These are phyloP conservation scores for Colletotrichum limetticola DNA, from an alignment of 2,329 filamentous ascomycete species.

Conservation along the genomic window DNA sequence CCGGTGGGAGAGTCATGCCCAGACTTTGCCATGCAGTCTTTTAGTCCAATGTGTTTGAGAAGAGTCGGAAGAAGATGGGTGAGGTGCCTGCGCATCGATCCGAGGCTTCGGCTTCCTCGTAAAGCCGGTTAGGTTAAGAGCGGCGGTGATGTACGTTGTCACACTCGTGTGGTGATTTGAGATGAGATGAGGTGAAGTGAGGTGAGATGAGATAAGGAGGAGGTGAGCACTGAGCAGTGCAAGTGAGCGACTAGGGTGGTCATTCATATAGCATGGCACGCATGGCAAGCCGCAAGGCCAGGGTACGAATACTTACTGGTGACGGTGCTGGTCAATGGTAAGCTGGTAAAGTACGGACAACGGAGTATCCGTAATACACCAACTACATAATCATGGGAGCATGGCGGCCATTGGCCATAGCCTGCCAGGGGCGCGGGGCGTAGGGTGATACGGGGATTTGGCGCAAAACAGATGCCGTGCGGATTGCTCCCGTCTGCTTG, in stretches of 20 bases:
- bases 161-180: not conserved
- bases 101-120: not conserved
- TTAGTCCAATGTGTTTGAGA: not conserved
- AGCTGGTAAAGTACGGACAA: too few species aligned
- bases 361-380: too few species aligned
- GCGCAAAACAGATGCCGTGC: not conserved
- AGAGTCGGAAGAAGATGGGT: not conserved
- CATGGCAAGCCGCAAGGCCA: not conserved
- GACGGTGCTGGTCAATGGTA: too few species aligned
- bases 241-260: slow-evolving; percentile 12
- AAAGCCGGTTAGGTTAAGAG: not conserved
- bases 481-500: not conserved
- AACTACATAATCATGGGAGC: not conserved
- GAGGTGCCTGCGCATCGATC: not conserved
- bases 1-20: not conserved
- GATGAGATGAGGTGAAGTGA: not conserved
- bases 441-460: not conserved
- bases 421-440: not conserved
- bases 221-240: not conserved
- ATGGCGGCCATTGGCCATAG: not conserved
- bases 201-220: not conserved
- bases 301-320: not conserved
- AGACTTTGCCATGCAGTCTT: not conserved
- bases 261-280: not conserved
- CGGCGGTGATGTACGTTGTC: not conserved